These are phyloP conservation scores for Torrubiella hemipterigena DNA, from an alignment of 2,329 filamentous ascomycete species.

Conservation along the genomic window DNA sequence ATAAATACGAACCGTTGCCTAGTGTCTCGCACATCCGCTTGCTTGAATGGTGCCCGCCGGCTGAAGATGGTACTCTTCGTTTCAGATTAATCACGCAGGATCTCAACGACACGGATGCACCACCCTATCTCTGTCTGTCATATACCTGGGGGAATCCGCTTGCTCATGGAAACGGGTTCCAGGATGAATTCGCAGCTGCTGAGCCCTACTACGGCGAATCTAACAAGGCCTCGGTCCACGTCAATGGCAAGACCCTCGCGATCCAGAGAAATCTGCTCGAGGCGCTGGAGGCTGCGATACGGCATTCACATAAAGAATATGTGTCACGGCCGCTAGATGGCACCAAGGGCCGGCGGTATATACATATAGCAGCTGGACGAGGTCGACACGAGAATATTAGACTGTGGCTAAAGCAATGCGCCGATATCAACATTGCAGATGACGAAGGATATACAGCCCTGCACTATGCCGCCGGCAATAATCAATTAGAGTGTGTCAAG, in stretches of 20 bases:
- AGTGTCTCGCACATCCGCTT: conserved; percentile 8
- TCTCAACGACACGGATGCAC: conserved; percentile 5
- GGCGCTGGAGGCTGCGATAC: conserved; percentile 9
- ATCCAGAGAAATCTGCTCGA: conserved; percentile 13
- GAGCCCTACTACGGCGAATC: conserved; percentile 6
- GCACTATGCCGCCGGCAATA: conserved; percentile 10
- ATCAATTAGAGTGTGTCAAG: conserved; percentile 6
- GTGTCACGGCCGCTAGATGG: conserved; percentile 4
- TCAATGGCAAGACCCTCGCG: conserved; percentile 8
- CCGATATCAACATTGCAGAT: conserved; percentile 7
- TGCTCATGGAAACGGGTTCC: conserved; percentile 10
- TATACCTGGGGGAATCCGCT: conserved; percentile 15
- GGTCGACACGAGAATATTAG: conserved; percentile 4
- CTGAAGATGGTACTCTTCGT: conserved; percentile 7
- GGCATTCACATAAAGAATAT: conserved; percentile 6
- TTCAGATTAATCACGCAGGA: conserved; percentile 9
- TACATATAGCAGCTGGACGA: conserved; percentile 7
- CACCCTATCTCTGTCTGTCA: conserved; percentile 12
- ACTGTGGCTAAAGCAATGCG: conserved; percentile 8
- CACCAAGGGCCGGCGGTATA: conserved; percentile 5
- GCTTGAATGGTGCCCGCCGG: conserved; percentile 3
- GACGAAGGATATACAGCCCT: conserved; percentile 7
- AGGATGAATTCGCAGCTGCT: conserved; percentile 8
- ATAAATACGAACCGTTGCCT: conserved; percentile 5
- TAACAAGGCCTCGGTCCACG: conserved; percentile 7